These are phyloP conservation scores for Aspergillus pseudotamarii DNA, from an alignment of 2,329 filamentous ascomycete genomes.

Conservation along the genomic window DNA sequence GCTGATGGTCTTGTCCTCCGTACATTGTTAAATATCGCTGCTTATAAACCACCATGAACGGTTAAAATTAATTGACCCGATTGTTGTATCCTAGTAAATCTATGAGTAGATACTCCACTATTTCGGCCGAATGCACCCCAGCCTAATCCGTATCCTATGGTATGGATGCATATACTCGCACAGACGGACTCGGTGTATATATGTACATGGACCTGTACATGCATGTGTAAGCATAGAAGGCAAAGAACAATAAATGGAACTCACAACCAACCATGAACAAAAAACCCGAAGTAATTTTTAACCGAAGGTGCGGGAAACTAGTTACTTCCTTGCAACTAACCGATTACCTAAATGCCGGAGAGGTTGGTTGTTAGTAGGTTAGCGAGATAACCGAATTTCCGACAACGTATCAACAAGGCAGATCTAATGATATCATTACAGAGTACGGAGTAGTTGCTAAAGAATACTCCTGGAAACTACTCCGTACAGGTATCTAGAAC, in stretches of 20 bases:
- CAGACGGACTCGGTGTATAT: background rate
- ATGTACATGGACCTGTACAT: background rate
- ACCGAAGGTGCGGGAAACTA: background rate
- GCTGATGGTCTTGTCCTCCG: background rate
- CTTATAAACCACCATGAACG: background rate
- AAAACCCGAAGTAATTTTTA: background rate
- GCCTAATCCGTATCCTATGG: background rate
- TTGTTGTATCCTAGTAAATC: background rate
- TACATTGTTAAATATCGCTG: background rate
- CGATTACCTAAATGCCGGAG: conserved; percentile 10
- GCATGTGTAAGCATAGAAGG: background rate
- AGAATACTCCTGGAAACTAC: background rate
- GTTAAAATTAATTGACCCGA: background rate
- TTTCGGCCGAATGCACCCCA: conserved; percentile 17
- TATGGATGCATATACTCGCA: background rate
- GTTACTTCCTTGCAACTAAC: background rate
- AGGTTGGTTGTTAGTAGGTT: conserved; percentile 12
- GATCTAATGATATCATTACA: background rate
- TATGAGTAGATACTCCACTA: conserved; percentile 4
- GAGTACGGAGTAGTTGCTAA: too few relatives aligned
- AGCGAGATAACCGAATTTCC: conserved; percentile 7
- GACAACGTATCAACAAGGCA: background rate
- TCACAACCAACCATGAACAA: too few relatives aligned
- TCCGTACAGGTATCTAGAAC: background rate
- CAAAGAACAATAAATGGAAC: background rate